Conservation (phyloP, 108 stramenopile species). For the Conticribra guillardii region DNA sequence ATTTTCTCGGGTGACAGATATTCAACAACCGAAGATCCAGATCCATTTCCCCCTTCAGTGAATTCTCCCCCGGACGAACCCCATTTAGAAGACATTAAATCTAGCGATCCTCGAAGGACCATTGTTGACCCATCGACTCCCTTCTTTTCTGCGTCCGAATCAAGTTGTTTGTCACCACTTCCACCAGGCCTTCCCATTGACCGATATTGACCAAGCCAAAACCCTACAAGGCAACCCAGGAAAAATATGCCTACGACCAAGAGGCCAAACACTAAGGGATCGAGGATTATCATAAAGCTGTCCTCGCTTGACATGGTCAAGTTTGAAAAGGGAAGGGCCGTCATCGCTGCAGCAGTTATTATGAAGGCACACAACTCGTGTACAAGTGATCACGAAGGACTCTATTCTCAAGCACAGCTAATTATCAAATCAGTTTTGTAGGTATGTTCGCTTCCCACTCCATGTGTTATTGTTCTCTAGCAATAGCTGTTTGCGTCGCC, state of each 20-base stretch:
- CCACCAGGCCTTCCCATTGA: background rate
- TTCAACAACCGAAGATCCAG: slow-evolving; percentile 22
- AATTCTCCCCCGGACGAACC: background rate
- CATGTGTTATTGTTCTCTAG: too few relatives aligned
- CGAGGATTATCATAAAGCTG: background rate
- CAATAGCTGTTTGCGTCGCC: too few relatives aligned
- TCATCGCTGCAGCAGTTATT: too few relatives aligned
- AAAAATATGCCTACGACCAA: background rate
- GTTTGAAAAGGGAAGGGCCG: too few relatives aligned
- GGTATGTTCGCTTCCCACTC: too few relatives aligned
- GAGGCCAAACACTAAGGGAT: background rate
- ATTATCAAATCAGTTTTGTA: too few relatives aligned
- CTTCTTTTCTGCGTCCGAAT: background rate
- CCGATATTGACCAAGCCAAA: background rate
- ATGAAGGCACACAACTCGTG: too few relatives aligned
- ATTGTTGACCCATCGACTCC: slow-evolving; percentile 32
- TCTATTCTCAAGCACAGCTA: too few relatives aligned
- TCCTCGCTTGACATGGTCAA: too few relatives aligned
- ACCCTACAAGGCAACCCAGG: background rate
- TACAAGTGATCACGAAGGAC: too few relatives aligned
- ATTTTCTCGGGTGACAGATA: slow-evolving; percentile 46
- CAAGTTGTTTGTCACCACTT: background rate
- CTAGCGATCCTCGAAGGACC: slow-evolving; percentile 31
- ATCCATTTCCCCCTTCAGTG: background rate
- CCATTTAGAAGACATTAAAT: slow-evolving; percentile 34